Evolutionary conservation across 306 rosid genomes (phyloP), one percentile per base, ranked within the genome.

Genomic region (Trichosanthes truncata): DNA sequence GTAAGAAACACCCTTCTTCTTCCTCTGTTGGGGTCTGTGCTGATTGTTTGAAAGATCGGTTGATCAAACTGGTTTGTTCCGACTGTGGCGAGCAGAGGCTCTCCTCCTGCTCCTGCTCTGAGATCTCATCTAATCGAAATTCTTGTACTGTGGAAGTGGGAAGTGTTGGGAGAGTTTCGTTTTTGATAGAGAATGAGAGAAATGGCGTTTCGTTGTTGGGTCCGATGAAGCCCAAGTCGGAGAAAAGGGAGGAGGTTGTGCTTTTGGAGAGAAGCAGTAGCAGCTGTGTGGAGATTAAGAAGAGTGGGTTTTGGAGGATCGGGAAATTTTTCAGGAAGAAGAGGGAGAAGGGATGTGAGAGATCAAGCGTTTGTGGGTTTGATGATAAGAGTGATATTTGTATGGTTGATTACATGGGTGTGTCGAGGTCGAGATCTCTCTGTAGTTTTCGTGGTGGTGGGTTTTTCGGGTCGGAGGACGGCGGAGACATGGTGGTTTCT

Each of bases 21-120:
- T 87, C 97, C 4, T 84, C 97, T 0, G 90, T 81, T n/a, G 99
- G 99, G 4, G 88, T 96, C 1, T 96, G 99, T 69, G 94, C 98
- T 73, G 82, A 86, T 14, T 96, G 99, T 82, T 89, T 96, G 23
- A 91, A 93, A 78, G 99, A 96, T 11, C 94, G 99, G 10, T 78
- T 96, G 67, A 85, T 92, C 52, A 85, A 85, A 79, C 91, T 96
- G 18, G 98, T 90, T 1, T 96, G 99, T 74, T 93, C 99, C 4
- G 98, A 96, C 63, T 96, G 99, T n/a, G 99, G 99, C 0, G 99
- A 96, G 83, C 99, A 96, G 82, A 86, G 99, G 14, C 92, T 93
- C 77, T 96, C 99, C 12, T 96, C 99, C 14, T 96, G 99, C 63
- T 96, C 99, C 13, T 96, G 99, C 79, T 96, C 99, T 23, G 99